Evolutionary conservation across 306 rosid genomes (phyloP).

Genomic region (Boehmeria nivea): DNA sequence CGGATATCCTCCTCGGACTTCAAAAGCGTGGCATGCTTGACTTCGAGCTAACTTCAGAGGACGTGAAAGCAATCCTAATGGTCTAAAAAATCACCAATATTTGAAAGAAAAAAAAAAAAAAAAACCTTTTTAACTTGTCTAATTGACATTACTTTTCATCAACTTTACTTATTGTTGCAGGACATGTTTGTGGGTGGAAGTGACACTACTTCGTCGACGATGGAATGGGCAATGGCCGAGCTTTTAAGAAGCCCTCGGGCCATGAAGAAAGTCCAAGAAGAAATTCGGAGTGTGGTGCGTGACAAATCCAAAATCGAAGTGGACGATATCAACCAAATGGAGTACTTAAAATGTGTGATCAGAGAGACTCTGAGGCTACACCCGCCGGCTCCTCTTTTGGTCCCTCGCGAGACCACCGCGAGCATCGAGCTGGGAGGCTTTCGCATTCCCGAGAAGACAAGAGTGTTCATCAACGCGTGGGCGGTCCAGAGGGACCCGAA

Average conservation of each 20-base stretch:
- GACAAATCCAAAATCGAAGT: slow-evolving; percentile 30
- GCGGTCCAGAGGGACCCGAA: slow-evolving; percentile 44
- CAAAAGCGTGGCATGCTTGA: background rate
- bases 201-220: slow-evolving; percentile 25
- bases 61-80: slow-evolving; percentile 24
- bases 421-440: slow-evolving; percentile 31
- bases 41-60: slow-evolving; percentile 4
- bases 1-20: slow-evolving; percentile 21
- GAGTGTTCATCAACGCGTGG: slow-evolving; percentile 35
- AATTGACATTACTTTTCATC: too few species aligned
- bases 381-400: slow-evolving; percentile 33
- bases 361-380: slow-evolving; percentile 53
- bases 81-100: slow-evolving; percentile 10
- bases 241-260: slow-evolving; percentile 30
- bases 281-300: slow-evolving; percentile 42
- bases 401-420: slow-evolving; percentile 27
- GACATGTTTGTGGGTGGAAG: slow-evolving; percentile 46
- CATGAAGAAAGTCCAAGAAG: slow-evolving; percentile 59
- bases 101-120: too few species aligned
- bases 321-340: slow-evolving; percentile 37
- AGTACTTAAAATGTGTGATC: slow-evolving; percentile 33
- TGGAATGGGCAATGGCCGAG: slow-evolving; percentile 54
- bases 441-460: slow-evolving; percentile 32
- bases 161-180: slow-evolving; percentile 32
- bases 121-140: too few species aligned